Base-by-base conservation (phyloP, 768 basidiomycete species). In the Pleurotus sapidus region DNA sequence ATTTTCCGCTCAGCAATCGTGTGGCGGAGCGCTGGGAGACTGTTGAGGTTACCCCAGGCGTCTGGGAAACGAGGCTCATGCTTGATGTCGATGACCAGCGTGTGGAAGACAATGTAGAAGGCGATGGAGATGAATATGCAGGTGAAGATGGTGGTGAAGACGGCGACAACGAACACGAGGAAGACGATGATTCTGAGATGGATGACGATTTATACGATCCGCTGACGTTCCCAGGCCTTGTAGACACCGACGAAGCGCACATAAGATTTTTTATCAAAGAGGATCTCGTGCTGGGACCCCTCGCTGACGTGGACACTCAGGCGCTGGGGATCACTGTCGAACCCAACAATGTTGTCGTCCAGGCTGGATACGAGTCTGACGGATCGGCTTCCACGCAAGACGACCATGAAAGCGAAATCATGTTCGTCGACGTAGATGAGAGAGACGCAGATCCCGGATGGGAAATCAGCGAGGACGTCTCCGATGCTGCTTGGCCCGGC, bases 41-140 rank as follows among this genome's bases (percentile, higher is more conserved):
- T 0, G 61, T 67, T 0, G 56, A 67, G 53, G 70, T 71, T 53
- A 48, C 39, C 11, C 64, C 65, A 1, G 69, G 69, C 1, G 61
- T 67, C n/a, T 73, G 74, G 73, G 67, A 70, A 7, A 72, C 72
- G 9, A 62, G 65, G 24, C 58, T 63, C 24, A 57, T 42, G 8
- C 34, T 54, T 23, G 51, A 54, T 39, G 18, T 42, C 37, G 60
- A 54, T 17, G 46, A 49, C 12, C 56, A 57, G 25, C 46, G 60
- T 23, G 54, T 23, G 11, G 34, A 51, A n/a, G 46, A 58, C 18
- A 27, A 46, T 11, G 57, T 48, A 12, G 48, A 38, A 5, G 12
- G 45, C 34, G 38, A 63, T 24, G 57, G 59, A 38, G 49, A 50
- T 11, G 55, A 38, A 30, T 40, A 42, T 14, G 50, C 17, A 11